phyloP scores from a whole-genome alignment of 1,139 yeast genomes.

The Hyphopichia pseudoburtonii region DNA sequence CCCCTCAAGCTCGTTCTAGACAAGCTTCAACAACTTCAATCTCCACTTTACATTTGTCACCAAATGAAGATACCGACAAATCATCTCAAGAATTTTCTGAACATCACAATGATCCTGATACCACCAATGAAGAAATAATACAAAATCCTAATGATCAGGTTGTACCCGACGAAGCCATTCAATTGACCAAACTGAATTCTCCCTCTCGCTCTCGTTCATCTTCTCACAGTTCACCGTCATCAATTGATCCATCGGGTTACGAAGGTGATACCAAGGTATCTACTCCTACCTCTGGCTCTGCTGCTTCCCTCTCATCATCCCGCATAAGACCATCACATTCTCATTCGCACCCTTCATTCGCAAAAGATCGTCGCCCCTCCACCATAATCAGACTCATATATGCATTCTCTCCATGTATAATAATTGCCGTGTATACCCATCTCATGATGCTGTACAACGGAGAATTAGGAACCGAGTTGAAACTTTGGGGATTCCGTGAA shows the following conservation, averaged over 20 bases:
- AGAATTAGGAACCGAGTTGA: constrained; percentile 60
- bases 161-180: constrained; percentile 5
- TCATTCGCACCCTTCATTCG: background rate
- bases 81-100: background rate
- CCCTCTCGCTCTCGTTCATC: constrained; percentile 5
- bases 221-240: too few species aligned
- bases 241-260: background rate
- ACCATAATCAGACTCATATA: constrained; percentile 63
- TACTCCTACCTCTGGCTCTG: constrained; percentile 5
- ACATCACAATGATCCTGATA: background rate
- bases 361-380: constrained; percentile 30
- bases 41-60: constrained; percentile 4
- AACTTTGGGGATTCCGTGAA: constrained; percentile 58
- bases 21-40: constrained; percentile 16
- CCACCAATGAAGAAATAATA: background rate
- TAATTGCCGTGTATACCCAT: constrained; percentile 93
- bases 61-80: background rate
- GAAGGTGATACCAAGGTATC: constrained; percentile 6
- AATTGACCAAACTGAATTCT: constrained; percentile 3
- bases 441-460: constrained; percentile 87
- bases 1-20: constrained; percentile 17
- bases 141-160: constrained; percentile 5
- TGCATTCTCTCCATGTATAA: constrained; percentile 89
- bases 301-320: background rate
- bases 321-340: background rate